These are phyloP conservation scores for Geotrichum bryndzae DNA, from an alignment of 1,139 yeast genomes.

Conservation along the genomic window DNA sequence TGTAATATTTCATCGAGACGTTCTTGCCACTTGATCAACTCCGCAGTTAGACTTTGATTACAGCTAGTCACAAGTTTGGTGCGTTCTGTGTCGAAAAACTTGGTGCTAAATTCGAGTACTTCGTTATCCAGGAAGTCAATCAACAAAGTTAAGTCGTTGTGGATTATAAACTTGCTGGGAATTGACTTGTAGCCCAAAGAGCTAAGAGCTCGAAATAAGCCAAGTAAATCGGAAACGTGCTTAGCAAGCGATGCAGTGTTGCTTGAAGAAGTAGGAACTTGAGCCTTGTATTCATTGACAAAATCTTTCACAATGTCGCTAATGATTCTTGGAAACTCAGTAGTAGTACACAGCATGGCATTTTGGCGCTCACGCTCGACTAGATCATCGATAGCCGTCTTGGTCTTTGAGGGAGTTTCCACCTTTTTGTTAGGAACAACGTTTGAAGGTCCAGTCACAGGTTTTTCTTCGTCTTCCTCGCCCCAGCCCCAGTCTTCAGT, in stretches of 20 bases:
- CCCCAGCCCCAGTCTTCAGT: slow-evolving; percentile 31
- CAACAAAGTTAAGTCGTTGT: slow-evolving; percentile 24
- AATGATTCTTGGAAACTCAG: slow-evolving; percentile 11
- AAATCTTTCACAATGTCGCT: slow-evolving; percentile 7
- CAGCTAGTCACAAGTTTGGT: neutral
- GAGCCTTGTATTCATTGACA: slow-evolving; percentile 6
- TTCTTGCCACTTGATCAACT: slow-evolving; percentile 5
- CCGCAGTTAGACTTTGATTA: neutral
- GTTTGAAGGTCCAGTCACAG: neutral
- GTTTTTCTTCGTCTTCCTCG: slow-evolving; percentile 22
- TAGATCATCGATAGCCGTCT: neutral
- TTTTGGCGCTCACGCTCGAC: slow-evolving; percentile 2
- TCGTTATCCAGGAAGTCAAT: slow-evolving; percentile 11
- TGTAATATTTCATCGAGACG: slow-evolving; percentile 8
- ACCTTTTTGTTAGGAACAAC: neutral
- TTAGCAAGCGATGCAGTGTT: slow-evolving; percentile 6
- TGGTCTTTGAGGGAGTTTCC: neutral
- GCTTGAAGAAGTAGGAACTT: neutral
- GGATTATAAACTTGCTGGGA: slow-evolving; percentile 22
- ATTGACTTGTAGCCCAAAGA: slow-evolving; percentile 22
- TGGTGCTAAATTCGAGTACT: slow-evolving; percentile 1
- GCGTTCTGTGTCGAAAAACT: slow-evolving; percentile 1
- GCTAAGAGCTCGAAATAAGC: slow-evolving; percentile 28
- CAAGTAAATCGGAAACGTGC: slow-evolving; percentile 26
- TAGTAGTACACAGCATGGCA: slow-evolving; percentile 12